phyloP scores from a whole-genome alignment of 1,284 basidiomycete genomes.

The Ustilago shanxiensis region DNA sequence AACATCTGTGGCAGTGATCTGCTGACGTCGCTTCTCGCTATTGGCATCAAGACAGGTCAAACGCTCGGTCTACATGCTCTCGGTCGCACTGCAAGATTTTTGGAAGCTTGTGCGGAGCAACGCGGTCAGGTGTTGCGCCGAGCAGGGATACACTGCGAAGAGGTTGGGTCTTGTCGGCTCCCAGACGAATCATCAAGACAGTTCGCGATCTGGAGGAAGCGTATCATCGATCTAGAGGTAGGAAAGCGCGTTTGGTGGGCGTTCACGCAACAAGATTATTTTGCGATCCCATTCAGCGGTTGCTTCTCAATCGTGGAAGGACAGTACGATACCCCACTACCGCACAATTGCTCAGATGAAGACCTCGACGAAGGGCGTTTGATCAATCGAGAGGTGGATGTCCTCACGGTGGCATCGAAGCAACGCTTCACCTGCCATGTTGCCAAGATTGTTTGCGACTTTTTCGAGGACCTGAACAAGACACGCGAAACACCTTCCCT shows the following conservation, averaged over 20 bases:
- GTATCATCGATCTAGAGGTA: constrained; percentile 54
- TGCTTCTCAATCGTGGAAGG: constrained; percentile 49
- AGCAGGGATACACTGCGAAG: constrained; percentile 26
- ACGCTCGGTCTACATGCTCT: constrained; percentile 50
- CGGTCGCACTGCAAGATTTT: constrained; percentile 36
- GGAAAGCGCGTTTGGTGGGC: constrained; percentile 60
- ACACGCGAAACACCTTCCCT: constrained; percentile 30
- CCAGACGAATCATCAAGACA: constrained; percentile 41
- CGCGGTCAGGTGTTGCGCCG: constrained; percentile 30
- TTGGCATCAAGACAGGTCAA: constrained; percentile 57
- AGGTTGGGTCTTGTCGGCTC: constrained; percentile 30
- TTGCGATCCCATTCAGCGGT: constrained; percentile 55
- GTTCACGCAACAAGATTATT: constrained; percentile 55
- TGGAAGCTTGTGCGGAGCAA: constrained; percentile 34
- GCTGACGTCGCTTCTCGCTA: constrained; percentile 50
- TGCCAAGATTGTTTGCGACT: constrained; percentile 54
- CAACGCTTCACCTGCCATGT: constrained; percentile 53
- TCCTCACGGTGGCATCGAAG: constrained; percentile 52
- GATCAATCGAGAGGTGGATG: constrained; percentile 46
- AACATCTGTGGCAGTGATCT: constrained; percentile 56
- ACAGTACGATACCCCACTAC: constrained; percentile 55
- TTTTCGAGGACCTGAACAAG: constrained; percentile 52
- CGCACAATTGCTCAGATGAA: constrained; percentile 53
- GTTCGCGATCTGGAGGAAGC: constrained; percentile 47
- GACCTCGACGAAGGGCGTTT: constrained; percentile 45